These are phyloP conservation scores for Scedosporium apiospermum DNA, from an alignment of 2,329 filamentous ascomycete species.

Conservation along the genomic window DNA sequence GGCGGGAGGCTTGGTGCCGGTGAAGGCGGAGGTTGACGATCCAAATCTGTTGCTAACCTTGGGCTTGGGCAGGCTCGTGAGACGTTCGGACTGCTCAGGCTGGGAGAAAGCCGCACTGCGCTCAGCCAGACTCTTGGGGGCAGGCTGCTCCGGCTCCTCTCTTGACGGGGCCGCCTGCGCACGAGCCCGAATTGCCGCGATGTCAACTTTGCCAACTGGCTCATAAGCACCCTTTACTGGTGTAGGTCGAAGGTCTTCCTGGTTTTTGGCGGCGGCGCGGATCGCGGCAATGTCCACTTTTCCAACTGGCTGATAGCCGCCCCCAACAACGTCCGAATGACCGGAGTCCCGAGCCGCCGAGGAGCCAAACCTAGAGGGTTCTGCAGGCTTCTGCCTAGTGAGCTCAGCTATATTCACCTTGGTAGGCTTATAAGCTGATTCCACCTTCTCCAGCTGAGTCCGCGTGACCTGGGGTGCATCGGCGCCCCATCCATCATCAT, in stretches of 20 bases:
- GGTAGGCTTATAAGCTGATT: slow-evolving; percentile 86
- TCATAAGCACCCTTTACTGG: slow-evolving; percentile 90
- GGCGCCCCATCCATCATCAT: slow-evolving; percentile 86
- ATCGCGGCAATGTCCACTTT: slow-evolving; percentile 97
- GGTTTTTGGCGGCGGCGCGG: slow-evolving; percentile 60
- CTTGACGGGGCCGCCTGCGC: slow-evolving; percentile 55
- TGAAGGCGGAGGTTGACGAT: slow-evolving; percentile 54
- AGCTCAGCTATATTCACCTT: slow-evolving; percentile 90
- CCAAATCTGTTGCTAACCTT: slow-evolving; percentile 90
- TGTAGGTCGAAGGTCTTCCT: slow-evolving; percentile 69
- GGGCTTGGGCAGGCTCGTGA: slow-evolving; percentile 85
- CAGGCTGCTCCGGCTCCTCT: slow-evolving; percentile 20
- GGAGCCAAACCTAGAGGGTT: background rate
- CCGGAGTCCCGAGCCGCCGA: background rate
- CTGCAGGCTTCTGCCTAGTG: slow-evolving; percentile 58
- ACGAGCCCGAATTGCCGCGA: slow-evolving; percentile 81
- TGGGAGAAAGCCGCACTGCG: slow-evolving; percentile 63
- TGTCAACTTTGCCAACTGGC: slow-evolving; percentile 93
- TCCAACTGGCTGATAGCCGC: slow-evolving; percentile 85
- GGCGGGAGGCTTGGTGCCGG: slow-evolving; percentile 80
- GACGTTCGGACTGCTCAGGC: slow-evolving; percentile 56
- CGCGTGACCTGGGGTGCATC: slow-evolving; percentile 89
- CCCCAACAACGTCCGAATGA: slow-evolving; percentile 60
- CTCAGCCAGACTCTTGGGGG: slow-evolving; percentile 60
- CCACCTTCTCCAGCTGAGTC: slow-evolving; percentile 82